Conservation (phyloP, 306 rosid genomes). For the Spatholobus suberectus region DNA sequence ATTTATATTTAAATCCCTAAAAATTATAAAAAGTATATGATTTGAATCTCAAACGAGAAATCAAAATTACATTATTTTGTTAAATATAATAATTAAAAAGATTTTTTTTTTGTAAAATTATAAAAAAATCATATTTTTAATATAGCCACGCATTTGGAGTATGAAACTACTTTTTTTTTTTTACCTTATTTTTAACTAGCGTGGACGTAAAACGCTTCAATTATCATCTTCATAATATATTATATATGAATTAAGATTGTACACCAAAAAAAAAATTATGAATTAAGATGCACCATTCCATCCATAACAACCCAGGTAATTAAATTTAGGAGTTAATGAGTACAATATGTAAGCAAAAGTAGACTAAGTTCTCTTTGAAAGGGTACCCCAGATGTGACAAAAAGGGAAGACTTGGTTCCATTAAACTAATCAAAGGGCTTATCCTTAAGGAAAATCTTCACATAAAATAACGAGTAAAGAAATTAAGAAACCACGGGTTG, state of each 20-base stretch:
- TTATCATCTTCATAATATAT: neutral
- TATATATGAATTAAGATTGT: no score
- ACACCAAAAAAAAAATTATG: no score
- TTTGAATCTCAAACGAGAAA: neutral
- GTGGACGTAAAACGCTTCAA: neutral
- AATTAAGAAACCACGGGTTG: slow-evolving; percentile 49
- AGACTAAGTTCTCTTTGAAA: neutral
- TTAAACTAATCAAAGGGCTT: slow-evolving; percentile 45
- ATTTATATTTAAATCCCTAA: neutral
- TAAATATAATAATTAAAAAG: neutral
- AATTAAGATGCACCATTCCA: neutral
- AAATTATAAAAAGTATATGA: neutral
- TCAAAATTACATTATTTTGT: neutral
- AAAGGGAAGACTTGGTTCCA: slow-evolving; percentile 29
- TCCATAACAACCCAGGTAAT: neutral
- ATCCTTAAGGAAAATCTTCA: slow-evolving; percentile 40
- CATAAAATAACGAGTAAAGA: slow-evolving; percentile 34
- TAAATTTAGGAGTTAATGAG: neutral
- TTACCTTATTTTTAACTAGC: neutral
- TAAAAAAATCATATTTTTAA: neutral
- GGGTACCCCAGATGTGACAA: slow-evolving; percentile 42
- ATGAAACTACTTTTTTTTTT: neutral
- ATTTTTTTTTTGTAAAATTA: neutral
- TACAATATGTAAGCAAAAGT: neutral
- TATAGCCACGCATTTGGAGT: neutral